Percentiles rank a stretch among this genome's conserved stretches.
Evolutionary conservation across 108 stramenopile species (phyloP).

Genomic region (Mediolabrus comicus): DNA sequence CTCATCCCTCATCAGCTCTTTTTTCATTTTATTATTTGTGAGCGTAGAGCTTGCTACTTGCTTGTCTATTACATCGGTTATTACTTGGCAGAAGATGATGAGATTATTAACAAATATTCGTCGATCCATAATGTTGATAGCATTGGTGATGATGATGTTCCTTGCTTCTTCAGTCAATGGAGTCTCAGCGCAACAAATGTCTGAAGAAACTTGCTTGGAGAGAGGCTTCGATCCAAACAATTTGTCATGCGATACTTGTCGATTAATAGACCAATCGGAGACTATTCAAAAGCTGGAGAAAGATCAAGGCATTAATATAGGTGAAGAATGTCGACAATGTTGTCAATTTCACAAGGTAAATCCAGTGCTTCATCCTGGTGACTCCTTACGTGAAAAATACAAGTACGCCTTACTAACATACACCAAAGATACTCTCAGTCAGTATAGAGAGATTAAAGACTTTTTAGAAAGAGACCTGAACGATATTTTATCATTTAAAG

Average conservation of each 20-base stretch:
- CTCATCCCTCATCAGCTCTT: too few relatives aligned
- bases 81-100: too few relatives aligned
- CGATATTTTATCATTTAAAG: slow-evolving; percentile 48
- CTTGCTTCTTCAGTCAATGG: neutral
- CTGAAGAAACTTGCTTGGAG: slow-evolving; percentile 30
- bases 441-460: slow-evolving; percentile 39
- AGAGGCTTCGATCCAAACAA: slow-evolving; percentile 38
- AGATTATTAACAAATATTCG: neutral
- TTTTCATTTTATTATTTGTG: too few relatives aligned
- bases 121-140: neutral
- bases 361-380: slow-evolving; percentile 31
- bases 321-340: slow-evolving; percentile 30
- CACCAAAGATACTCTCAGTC: slow-evolving; percentile 11
- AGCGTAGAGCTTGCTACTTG: too few relatives aligned
- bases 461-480: slow-evolving; percentile 50
- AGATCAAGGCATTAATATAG: slow-evolving; percentile 29
- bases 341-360: slow-evolving; percentile 40
- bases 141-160: neutral
- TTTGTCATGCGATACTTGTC: slow-evolving; percentile 45
- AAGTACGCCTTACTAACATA: slow-evolving; percentile 37
- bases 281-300: slow-evolving; percentile 22
- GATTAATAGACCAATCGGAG: slow-evolving; percentile 26
- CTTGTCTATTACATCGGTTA: too few relatives aligned
- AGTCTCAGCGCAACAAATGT: neutral
- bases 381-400: slow-evolving; percentile 32